A percentile compares a stretch with the other conserved stretches of the same genome.
Evolutionary conservation across 2,329 filamentous ascomycete species (phyloP).

Genomic region (Phyllosticta citrichinensis): DNA sequence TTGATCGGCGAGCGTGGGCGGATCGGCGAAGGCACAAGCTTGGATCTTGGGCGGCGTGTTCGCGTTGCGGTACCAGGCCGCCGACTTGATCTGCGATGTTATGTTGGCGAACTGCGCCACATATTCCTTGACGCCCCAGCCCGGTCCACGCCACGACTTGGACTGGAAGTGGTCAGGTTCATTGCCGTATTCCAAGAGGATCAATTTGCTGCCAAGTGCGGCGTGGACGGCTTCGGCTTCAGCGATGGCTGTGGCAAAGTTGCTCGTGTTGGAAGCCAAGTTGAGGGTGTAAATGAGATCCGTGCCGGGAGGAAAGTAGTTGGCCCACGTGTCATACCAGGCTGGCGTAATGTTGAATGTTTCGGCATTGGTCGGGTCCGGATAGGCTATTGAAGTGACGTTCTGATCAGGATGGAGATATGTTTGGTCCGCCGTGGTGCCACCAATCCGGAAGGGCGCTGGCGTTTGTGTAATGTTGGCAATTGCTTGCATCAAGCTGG

Average conservation of each 20-base stretch:
- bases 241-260: conserved; percentile 5
- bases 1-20: conserved; percentile 4
- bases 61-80: conserved; percentile 10
- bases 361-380: neutral
- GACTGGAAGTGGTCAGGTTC: conserved; percentile 7
- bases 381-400: conserved; percentile 5
- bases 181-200: conserved; percentile 6
- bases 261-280: neutral
- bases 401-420: conserved; percentile 8
- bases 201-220: conserved; percentile 5
- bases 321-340: conserved; percentile 8
- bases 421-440: conserved; percentile 8
- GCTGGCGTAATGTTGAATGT: conserved; percentile 9
- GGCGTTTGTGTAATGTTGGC: conserved; percentile 7
- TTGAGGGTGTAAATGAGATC: conserved; percentile 8
- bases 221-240: conserved; percentile 6
- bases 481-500: conserved; percentile 2
- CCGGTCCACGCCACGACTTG: conserved; percentile 5
- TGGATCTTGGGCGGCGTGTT: conserved; percentile 11
- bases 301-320: conserved; percentile 7
- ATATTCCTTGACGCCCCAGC: conserved; percentile 7
- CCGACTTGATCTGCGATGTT: conserved; percentile 9
- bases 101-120: conserved; percentile 9
- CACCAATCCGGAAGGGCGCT: conserved; percentile 4
- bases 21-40: conserved; percentile 11